Evolutionary conservation across 495 filamentous ascomycete genomes (phyloP).

Genomic region (Oleoguttula mirabilis): DNA sequence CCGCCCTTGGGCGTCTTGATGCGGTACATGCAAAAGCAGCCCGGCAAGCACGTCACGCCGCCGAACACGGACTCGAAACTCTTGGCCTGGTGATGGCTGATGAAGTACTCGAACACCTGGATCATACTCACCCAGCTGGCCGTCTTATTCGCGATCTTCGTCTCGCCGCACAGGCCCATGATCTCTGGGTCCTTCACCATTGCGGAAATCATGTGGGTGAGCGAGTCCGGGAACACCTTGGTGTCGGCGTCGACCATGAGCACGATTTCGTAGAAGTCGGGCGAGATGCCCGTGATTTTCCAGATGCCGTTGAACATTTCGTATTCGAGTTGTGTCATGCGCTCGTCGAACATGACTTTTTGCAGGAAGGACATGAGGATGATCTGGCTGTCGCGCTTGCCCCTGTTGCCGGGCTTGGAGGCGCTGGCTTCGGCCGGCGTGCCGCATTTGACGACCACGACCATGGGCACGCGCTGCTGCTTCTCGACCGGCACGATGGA

Average conservation of each 20-base stretch:
- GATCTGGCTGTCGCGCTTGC: conserved; percentile 97
- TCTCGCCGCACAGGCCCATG: conserved; percentile 98
- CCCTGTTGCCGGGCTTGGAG: conserved; percentile 87
- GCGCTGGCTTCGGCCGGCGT: conserved; percentile 72
- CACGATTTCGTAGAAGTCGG: conserved; percentile 92
- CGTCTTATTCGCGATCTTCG: conserved; percentile 98
- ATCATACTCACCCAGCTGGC: conserved; percentile 94
- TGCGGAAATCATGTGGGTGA: conserved; percentile 97
- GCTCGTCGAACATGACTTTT: conserved; percentile 99
- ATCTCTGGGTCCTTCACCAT: conserved; percentile 99
- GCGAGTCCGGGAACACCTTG: conserved; percentile 93
- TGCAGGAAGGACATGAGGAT: conserved; percentile 99
- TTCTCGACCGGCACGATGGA: conserved; percentile 70
- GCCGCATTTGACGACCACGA: conserved; percentile 91
- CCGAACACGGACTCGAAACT: conserved; percentile 98
- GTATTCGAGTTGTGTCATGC: conserved; percentile 99
- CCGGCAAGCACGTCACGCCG: conserved; percentile 96
- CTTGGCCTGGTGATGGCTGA: conserved; percentile 93
- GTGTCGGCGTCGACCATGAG: conserved; percentile 99
- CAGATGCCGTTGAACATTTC: conserved; percentile 99
- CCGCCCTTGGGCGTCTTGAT: conserved; percentile 98
- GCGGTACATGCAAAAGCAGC: conserved; percentile 99
- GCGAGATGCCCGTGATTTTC: conserved; percentile 95
- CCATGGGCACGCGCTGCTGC: conserved; percentile 98
- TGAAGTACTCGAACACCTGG: conserved; percentile 99